phyloP scores from a whole-genome alignment of 2,329 filamentous ascomycete genomes.

The Plectosphaerella plurivora region DNA sequence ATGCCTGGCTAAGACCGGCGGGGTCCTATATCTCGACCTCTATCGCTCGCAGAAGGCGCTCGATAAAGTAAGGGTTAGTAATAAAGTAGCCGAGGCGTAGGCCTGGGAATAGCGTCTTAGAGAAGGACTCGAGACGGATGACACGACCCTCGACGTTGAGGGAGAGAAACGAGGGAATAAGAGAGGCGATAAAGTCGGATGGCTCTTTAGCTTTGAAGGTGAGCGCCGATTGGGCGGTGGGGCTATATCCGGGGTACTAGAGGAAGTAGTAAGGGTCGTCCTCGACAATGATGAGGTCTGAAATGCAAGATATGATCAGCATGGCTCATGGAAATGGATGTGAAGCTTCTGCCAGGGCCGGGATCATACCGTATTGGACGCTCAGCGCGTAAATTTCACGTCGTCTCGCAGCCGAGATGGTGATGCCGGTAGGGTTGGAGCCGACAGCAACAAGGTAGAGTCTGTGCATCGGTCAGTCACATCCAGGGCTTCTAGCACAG shows the following conservation, averaged over 20 bases:
- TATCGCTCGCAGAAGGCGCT: conserved; percentile 21
- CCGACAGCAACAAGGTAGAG: conserved; percentile 41
- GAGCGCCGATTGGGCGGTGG: conserved; percentile 25
- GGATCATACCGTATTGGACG: conserved; percentile 35
- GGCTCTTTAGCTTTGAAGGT: conserved; percentile 52
- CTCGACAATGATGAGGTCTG: conserved; percentile 54
- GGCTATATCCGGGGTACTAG: conserved; percentile 29
- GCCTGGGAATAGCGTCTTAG: conserved; percentile 50
- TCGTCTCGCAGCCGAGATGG: conserved; percentile 52
- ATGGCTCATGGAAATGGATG: no score
- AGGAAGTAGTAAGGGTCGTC: conserved; percentile 45
- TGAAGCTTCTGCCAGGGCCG: conserved; percentile 40
- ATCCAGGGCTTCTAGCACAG: neutral
- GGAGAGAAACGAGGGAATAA: conserved; percentile 17
- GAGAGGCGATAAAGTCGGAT: conserved; percentile 10
- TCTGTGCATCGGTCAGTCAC: conserved; percentile 1
- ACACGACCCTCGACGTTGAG: conserved; percentile 20
- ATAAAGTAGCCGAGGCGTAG: conserved; percentile 63
- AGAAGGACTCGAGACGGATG: conserved; percentile 18
- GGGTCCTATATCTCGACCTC: conserved; percentile 62
- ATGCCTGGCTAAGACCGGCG: conserved; percentile 57
- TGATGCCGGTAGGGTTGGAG: conserved; percentile 67
- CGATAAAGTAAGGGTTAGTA: conserved; percentile 21
- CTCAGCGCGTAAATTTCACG: conserved; percentile 49
- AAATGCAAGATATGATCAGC: no score